A percentile compares a stretch with the other conserved stretches of the same genome.
Evolutionary conservation across 2,329 filamentous ascomycete species (phyloP).

Genomic region (Cordyceps tenuipes): DNA sequence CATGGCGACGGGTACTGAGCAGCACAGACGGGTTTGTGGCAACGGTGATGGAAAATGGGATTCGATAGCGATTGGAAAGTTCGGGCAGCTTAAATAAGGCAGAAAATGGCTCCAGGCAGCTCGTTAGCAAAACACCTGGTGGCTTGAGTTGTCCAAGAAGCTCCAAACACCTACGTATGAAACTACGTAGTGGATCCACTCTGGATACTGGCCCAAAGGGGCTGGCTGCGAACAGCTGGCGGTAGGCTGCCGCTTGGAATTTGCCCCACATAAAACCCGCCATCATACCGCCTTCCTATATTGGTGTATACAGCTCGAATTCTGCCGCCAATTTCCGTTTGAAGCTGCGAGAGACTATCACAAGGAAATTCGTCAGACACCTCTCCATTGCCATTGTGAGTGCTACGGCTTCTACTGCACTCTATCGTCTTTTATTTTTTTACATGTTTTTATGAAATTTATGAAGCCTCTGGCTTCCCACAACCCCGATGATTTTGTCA

Average conservation of each 20-base stretch:
- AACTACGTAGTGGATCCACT: constrained; percentile 9
- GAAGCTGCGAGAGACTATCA: not conserved
- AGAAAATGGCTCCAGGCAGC: not conserved
- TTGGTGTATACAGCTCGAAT: not conserved
- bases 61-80: not conserved
- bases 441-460: not conserved
- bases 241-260: not conserved
- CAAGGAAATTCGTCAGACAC: not conserved
- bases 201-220: not conserved
- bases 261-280: not conserved
- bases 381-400: not conserved
- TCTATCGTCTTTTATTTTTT: not conserved
- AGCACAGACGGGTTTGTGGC: not conserved
- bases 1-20: constrained; percentile 43
- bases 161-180: not conserved
- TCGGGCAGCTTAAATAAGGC: no score
- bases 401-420: not conserved
- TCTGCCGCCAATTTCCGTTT: not conserved
- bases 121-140: not conserved
- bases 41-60: not conserved
- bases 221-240: not conserved
- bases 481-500: not conserved
- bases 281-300: constrained; percentile 5
- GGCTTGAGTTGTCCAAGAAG: not conserved
- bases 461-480: constrained; percentile 9